A percentile compares a stretch with the other conserved stretches of the same genome.
Conservation (phyloP, 495 filamentous ascomycete genomes). For the Penicillium mononematosum region DNA sequence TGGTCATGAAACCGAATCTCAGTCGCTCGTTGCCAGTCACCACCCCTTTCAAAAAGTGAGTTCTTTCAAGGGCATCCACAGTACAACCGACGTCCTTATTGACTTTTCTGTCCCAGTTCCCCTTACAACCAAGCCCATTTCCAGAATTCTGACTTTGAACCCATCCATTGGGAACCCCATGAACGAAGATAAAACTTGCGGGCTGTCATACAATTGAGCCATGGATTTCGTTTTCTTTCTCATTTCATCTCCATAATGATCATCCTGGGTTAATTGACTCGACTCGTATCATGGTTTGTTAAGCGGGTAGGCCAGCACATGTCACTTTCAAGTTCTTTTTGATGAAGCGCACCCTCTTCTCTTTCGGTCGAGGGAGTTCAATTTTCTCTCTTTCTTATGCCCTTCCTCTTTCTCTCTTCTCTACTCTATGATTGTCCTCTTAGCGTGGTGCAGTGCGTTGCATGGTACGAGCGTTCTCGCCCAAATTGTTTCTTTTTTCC, state of each 20-base stretch:
- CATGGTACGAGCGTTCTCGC: slow-evolving; percentile 34
- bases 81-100: slow-evolving; percentile 28
- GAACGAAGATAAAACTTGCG: slow-evolving; percentile 28
- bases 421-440: slow-evolving; percentile 22
- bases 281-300: not conserved
- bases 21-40: slow-evolving; percentile 46
- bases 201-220: not conserved
- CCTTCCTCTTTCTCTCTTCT: slow-evolving; percentile 4
- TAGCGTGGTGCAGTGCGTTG: slow-evolving; percentile 37
- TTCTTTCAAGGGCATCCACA: not conserved
- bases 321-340: not conserved
- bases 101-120: slow-evolving; percentile 53
- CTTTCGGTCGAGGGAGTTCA: not conserved
- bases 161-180: slow-evolving; percentile 50
- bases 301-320: not conserved
- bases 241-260: not conserved
- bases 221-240: not conserved
- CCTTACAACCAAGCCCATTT: slow-evolving; percentile 84
- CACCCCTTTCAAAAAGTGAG: slow-evolving; percentile 48
- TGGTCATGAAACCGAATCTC: slow-evolving; percentile 49
- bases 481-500: slow-evolving; percentile 16
- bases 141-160: slow-evolving; percentile 81
- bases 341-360: not conserved
- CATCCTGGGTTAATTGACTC: not conserved
- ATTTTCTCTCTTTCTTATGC: not conserved